Percentiles rank a stretch among this genome's conserved stretches.
phyloP scores from a whole-genome alignment of 2,329 filamentous ascomycete species.

The Ophiostoma quercus region DNA sequence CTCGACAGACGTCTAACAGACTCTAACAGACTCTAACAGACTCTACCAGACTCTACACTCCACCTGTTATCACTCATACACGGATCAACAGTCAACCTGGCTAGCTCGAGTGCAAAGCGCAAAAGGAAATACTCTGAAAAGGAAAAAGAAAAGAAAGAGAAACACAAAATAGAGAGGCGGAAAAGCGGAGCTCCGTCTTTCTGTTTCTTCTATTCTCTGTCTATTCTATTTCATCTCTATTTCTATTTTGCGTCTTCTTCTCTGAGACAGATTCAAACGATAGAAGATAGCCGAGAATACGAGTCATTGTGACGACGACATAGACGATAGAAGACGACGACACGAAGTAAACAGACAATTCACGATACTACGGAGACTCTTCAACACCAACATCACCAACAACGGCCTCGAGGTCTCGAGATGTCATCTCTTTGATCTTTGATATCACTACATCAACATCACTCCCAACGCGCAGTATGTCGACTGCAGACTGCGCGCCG shows the following conservation, averaged over 20 bases:
- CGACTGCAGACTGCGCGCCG: conserved; percentile 5
- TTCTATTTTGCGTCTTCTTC: not conserved
- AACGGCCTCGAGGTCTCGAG: not conserved
- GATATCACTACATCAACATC: too few relatives aligned
- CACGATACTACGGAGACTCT: not conserved
- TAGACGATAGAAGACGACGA: too few relatives aligned
- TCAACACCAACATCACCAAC: too few relatives aligned
- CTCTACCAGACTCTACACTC: not conserved
- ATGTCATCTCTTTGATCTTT: not conserved
- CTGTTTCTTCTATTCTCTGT: not conserved
- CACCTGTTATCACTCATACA: conserved; percentile 10
- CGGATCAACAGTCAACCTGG: not conserved
- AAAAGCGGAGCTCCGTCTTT: not conserved
- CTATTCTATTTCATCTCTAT: not conserved
- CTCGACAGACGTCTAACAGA: too few relatives aligned
- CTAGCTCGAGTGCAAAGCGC: not conserved
- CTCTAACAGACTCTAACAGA: not conserved
- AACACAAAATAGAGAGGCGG: not conserved
- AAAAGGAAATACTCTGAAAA: conserved; percentile 5
- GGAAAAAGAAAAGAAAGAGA: not conserved
- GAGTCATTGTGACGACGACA: too few relatives aligned
- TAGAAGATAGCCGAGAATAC: not conserved
- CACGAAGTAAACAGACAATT: not conserved
- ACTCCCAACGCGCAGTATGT: not conserved
- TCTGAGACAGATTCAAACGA: not conserved